Base-by-base conservation (phyloP, 108 stramenopile species). In the Chaetoceros tenuissimus region DNA sequence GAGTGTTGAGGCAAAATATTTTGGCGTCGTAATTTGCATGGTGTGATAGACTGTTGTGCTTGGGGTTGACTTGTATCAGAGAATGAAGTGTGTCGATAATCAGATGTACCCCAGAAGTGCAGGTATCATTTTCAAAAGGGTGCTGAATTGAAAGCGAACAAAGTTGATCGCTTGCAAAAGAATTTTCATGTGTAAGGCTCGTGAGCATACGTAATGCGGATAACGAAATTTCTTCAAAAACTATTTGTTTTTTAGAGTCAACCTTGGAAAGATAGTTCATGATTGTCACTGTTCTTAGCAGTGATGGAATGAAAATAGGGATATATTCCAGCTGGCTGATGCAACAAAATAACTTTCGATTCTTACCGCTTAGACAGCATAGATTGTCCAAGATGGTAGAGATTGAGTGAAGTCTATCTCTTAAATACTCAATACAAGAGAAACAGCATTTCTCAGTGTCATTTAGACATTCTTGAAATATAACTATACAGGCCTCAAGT, bases 111-210 rank as follows among this genome's bases (percentile, higher is more conserved):
- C n/a, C n/a, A n/a, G n/a, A n/a, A n/a, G n/a, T n/a, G n/a, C n/a
- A n/a, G n/a, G n/a, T n/a, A n/a, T n/a, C n/a, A n/a, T n/a, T n/a
- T n/a, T n/a, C n/a, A n/a, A n/a, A n/a, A n/a, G n/a, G n/a, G n/a
- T n/a, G n/a, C n/a, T n/a, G n/a, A n/a, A n/a, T n/a, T n/a, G n/a
- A n/a, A n/a, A n/a, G n/a, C n/a, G n/a, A n/a, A n/a, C n/a, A n/a
- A n/a, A 89, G 23, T 68, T 89, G 82, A 24, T 76, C 56, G 19
- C 78, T 74, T 20, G 88, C 88, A 13, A 75, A 28, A 10, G 51
- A 46, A 58, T 86, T 90, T 51, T 86, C 79, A 58, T 90, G 88
- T 18, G 82, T 82, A 50, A 90, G 45, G 60, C 80, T 86, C 3
- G 88, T 90, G 34, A 90, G 68, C 18, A 79, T 83, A 51, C 79